A percentile compares a stretch with the other conserved stretches of the same genome.
These are phyloP conservation scores for Sugiyamaella sp. DNA, from an alignment of 1,139 yeast genomes.

Conservation along the genomic window DNA sequence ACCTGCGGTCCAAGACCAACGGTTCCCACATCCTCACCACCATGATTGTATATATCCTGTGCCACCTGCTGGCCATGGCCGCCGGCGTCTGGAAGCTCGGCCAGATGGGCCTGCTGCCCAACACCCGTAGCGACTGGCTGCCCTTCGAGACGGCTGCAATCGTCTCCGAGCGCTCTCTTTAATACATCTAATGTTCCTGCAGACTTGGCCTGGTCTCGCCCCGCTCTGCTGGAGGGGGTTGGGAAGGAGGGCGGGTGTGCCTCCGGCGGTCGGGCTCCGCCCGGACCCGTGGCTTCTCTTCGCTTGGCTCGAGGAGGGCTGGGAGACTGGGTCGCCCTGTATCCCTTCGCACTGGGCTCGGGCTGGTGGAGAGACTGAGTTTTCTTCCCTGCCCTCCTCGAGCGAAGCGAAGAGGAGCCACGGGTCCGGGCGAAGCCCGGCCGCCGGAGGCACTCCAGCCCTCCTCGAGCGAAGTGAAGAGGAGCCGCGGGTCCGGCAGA, in stretches of 20 bases:
- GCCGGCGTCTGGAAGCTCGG: conserved; percentile 86
- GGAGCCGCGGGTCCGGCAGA: conserved; percentile 1
- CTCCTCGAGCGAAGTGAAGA: too few species aligned
- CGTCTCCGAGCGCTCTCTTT: conserved; percentile 33
- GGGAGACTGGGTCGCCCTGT: too few species aligned
- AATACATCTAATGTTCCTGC: neutral
- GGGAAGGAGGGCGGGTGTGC: too few species aligned
- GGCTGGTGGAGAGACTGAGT: too few species aligned
- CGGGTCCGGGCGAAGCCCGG: too few species aligned
- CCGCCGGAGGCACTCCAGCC: too few species aligned
- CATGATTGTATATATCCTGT: conserved; percentile 54
- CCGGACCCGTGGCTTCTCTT: conserved; percentile 5
- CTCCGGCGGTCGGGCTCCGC: conserved; percentile 6
- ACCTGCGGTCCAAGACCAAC: conserved; percentile 39
- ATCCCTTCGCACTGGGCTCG: too few species aligned
- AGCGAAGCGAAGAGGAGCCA: too few species aligned
- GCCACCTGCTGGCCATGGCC: conserved; percentile 66
- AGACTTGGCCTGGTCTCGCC: too few species aligned
- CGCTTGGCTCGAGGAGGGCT: too few species aligned
- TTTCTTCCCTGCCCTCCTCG: too few species aligned
- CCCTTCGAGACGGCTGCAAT: conserved; percentile 70
- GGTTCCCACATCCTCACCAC: conserved; percentile 51
- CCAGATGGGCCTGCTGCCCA: conserved; percentile 89
- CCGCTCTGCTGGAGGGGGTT: too few species aligned
- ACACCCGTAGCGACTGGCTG: conserved; percentile 86